Conservation (phyloP, 371 early-diverging fungal species). For the Batkoa obscura region DNA sequence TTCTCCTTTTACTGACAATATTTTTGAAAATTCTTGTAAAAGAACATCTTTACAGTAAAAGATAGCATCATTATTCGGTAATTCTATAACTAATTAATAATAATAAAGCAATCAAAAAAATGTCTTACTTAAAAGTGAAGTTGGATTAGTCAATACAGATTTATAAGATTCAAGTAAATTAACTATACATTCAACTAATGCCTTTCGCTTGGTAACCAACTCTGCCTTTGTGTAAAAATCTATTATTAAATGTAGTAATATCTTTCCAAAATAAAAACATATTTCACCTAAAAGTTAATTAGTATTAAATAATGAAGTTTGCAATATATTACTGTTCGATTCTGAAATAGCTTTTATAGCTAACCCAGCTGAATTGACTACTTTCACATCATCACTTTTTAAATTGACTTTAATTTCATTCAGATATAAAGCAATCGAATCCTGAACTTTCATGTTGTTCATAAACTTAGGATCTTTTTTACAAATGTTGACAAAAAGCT, state of each 20-base stretch:
- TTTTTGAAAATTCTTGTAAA: too few relatives aligned
- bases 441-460: not conserved
- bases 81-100: too few relatives aligned
- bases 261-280: not conserved
- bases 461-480: not conserved
- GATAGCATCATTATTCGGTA: too few relatives aligned
- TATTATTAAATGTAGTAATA: not conserved
- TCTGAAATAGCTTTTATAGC: not conserved
- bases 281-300: not conserved
- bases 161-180: too few relatives aligned
- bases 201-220: not conserved
- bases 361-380: not conserved
- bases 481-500: slow-evolving; percentile 17
- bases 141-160: too few relatives aligned
- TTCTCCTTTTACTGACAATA: too few relatives aligned
- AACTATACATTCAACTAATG: slow-evolving; percentile 2
- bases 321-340: not conserved
- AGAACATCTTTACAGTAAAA: too few relatives aligned
- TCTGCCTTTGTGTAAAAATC: slow-evolving; percentile 5
- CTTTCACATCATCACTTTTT: not conserved
- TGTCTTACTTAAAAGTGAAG: too few relatives aligned
- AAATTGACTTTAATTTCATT: not conserved
- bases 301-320: not conserved
- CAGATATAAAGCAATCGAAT: not conserved
- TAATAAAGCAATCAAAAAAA: too few relatives aligned